Percentiles rank a stretch among this genome's conserved stretches.
These are phyloP conservation scores for Somion occarium DNA, from an alignment of 1,284 basidiomycete genomes.

Conservation along the genomic window DNA sequence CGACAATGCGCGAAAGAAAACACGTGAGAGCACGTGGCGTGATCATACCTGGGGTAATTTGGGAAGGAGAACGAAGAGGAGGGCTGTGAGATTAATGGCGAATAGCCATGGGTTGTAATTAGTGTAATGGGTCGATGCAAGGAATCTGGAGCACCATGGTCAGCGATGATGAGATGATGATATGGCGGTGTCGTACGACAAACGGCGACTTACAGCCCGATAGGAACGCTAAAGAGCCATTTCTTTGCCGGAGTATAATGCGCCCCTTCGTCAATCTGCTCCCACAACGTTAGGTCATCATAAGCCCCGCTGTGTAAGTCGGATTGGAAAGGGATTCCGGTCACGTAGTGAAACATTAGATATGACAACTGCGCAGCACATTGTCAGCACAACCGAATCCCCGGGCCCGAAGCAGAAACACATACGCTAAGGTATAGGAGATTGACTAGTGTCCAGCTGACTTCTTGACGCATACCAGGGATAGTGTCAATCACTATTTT, in stretches of 20 bases:
- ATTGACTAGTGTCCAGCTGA: constrained; percentile 96
- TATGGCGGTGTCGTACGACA: constrained; percentile 4
- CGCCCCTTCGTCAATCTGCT: constrained; percentile 98
- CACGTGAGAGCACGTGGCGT: background rate
- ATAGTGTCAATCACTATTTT: constrained; percentile 94
- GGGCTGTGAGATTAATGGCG: constrained; percentile 83
- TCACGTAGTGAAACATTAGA: constrained; percentile 98
- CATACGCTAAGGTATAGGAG: constrained; percentile 88
- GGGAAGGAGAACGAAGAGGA: constrained; percentile 86
- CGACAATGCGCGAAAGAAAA: constrained; percentile 5
- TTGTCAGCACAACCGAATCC: background rate
- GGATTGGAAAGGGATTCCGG: constrained; percentile 93
- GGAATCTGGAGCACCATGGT: constrained; percentile 57
- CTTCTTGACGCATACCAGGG: constrained; percentile 90
- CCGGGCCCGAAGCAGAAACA: constrained; percentile 14
- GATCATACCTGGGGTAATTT: constrained; percentile 83
- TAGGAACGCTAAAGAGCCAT: constrained; percentile 91
- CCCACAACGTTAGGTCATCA: constrained; percentile 97
- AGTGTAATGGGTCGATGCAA: constrained; percentile 97
- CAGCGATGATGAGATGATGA: constrained; percentile 8
- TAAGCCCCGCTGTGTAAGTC: constrained; percentile 88
- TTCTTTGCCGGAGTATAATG: constrained; percentile 99
- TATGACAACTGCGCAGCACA: constrained; percentile 71
- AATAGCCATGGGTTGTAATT: constrained; percentile 93
- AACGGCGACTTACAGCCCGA: constrained; percentile 71